Percentiles rank a stretch among this genome's conserved stretches.
Conservation (phyloP, 2,329 filamentous ascomycete genomes). For the Tolypocladium capitatum region DNA sequence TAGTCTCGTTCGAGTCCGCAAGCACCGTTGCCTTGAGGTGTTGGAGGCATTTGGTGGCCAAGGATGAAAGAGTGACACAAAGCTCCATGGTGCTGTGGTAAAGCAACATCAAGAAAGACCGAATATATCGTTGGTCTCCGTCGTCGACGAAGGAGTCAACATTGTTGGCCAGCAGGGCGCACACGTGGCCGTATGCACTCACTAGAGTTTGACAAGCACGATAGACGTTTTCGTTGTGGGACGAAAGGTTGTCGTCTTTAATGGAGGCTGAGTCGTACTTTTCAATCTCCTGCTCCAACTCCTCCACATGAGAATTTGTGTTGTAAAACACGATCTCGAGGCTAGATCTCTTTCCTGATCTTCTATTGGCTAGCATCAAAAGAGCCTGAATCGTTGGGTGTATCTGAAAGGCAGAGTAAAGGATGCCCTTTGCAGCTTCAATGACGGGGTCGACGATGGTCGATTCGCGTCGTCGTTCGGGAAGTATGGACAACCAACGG, state of each 20-base stretch:
- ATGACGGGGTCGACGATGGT: slow-evolving; percentile 46
- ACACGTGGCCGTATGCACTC: slow-evolving; percentile 51
- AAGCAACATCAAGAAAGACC: slow-evolving; percentile 47
- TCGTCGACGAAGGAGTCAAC: slow-evolving; percentile 52
- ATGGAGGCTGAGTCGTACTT: slow-evolving; percentile 47
- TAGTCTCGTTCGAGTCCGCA: too few relatives aligned
- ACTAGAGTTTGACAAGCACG: slow-evolving; percentile 50
- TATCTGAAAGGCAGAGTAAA: slow-evolving; percentile 55
- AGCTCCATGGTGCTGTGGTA: slow-evolving; percentile 58
- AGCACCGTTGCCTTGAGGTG: too few relatives aligned
- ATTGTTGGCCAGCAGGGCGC: slow-evolving; percentile 44
- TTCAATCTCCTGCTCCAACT: slow-evolving; percentile 52
- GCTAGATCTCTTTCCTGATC: slow-evolving; percentile 46
- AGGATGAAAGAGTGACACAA: slow-evolving; percentile 29
- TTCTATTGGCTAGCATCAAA: slow-evolving; percentile 47
- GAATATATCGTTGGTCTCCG: slow-evolving; percentile 52
- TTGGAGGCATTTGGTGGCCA: too few relatives aligned
- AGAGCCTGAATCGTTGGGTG: slow-evolving; percentile 55
- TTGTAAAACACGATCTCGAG: slow-evolving; percentile 58
- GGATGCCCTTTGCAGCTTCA: slow-evolving; percentile 51
- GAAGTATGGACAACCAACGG: slow-evolving; percentile 47
- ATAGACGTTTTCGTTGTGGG: slow-evolving; percentile 49
- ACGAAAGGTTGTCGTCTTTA: slow-evolving; percentile 33
- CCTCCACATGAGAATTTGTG: slow-evolving; percentile 51
- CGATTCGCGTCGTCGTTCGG: slow-evolving; percentile 49